Percentiles rank a stretch among this genome's conserved stretches.
Evolutionary conservation across 768 basidiomycete genomes (phyloP).

Genomic region (Tricholoma bakamatsutake): DNA sequence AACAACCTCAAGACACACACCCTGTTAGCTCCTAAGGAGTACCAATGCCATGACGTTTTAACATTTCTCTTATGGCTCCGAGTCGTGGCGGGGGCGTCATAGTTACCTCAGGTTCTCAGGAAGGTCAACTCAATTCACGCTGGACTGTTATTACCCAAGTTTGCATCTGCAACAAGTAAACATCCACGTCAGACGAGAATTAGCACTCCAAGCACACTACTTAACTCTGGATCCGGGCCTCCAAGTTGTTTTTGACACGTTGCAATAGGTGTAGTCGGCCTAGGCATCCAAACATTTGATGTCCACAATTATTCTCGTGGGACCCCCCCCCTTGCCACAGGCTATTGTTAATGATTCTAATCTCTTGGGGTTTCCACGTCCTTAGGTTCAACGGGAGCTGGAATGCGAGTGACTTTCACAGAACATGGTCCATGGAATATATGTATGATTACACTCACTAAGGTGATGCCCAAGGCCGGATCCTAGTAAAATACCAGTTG

Average conservation of each 20-base stretch:
- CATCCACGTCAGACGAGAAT: too few relatives aligned
- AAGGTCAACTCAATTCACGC: neutral
- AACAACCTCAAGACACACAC: too few relatives aligned
- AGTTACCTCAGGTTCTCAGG: neutral
- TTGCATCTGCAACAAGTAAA: too few relatives aligned
- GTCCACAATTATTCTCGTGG: neutral
- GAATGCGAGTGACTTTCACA: neutral
- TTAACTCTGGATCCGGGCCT: too few relatives aligned
- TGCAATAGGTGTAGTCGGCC: too few relatives aligned
- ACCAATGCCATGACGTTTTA: neutral
- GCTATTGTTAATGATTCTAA: neutral
- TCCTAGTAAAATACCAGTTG: constrained; percentile 13
- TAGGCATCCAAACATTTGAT: too few relatives aligned
- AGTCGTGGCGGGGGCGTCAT: neutral
- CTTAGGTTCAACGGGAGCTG: neutral
- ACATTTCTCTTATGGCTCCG: neutral
- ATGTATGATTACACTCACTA: constrained; percentile 1
- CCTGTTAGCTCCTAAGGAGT: too few relatives aligned
- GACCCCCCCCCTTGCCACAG: neutral
- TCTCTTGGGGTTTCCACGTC: neutral
- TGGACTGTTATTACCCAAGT: too few relatives aligned
- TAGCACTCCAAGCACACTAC: too few relatives aligned
- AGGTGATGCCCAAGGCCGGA: constrained; percentile 3
- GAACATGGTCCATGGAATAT: neutral
- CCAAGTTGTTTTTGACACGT: too few relatives aligned